Base-by-base conservation (phyloP, 1,139 yeast species). In the Scheffersomyces parashehatae region DNA sequence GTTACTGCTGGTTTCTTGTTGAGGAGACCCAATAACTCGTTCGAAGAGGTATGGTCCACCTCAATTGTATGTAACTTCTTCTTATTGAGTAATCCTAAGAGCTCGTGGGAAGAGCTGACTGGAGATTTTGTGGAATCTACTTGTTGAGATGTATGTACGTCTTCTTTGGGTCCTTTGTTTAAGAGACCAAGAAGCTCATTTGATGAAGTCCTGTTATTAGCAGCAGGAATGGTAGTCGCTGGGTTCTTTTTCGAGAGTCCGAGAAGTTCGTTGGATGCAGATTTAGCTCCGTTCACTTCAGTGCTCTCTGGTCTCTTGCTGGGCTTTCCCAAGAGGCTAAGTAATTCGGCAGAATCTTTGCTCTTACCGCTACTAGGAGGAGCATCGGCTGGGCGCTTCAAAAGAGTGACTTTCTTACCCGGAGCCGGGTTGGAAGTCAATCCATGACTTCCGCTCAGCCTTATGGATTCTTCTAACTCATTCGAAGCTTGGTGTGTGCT, bases 381-480 rank as follows among this genome's bases (percentile, higher is more conserved):
- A 26, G 45, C 39, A 12, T 47, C 42, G 29, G 55, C 56, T 1
- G 65, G 54, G 43, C 70, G 53, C 44, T 64, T 68, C 49, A 70
- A 60, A 28, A 70, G 53, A 15, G 66, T 68, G 29, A 67, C 48
- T 45, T 67, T 68, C 49, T 64, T 64, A 1, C 65, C 63, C 5
- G 60, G 53, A 4, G 51, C 55, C 28, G 45, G 5, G 12, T n/a
- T 29, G 36, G 35, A 35, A n/a, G 45, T 42, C 20, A 40, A 36
- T 13, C 43, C 43, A 26, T 39, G 35, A 13, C 39, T 36, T 15
- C 47, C 55, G 14, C 45, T 43, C n/a, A 35, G 43, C 28, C 51
- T 53, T 38, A 58, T 46, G 10, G 65, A 57, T 35, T 55, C 62
- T 46, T 65, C 70, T 20, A 66, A 48, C 38, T 62, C 70, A 36